Conservation (phyloP, 2,329 filamentous ascomycete species). For the Pseudogymnoascus sp. region DNA sequence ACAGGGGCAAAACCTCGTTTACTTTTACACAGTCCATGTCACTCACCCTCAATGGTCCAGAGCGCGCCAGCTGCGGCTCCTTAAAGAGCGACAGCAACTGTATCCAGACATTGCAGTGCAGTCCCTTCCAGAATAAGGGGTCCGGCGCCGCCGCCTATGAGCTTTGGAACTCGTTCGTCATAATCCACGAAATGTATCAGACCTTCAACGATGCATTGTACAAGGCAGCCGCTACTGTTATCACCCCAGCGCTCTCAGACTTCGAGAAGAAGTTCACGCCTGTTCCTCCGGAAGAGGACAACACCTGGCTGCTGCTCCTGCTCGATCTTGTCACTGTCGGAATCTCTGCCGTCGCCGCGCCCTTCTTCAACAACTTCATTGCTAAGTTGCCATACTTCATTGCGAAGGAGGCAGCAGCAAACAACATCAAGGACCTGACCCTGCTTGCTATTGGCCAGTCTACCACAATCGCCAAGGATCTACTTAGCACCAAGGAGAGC, state of each 20-base stretch:
- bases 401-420: no score
- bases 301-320: slow-evolving; percentile 26
- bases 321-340: slow-evolving; percentile 29
- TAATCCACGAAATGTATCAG: slow-evolving; percentile 21
- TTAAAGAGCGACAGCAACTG: background rate
- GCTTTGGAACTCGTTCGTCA: slow-evolving; percentile 26
- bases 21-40: background rate
- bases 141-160: slow-evolving; percentile 20
- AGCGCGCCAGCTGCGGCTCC: background rate
- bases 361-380: slow-evolving; percentile 25
- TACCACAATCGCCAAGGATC: slow-evolving; percentile 26
- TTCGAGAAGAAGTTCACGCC: slow-evolving; percentile 28
- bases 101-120: slow-evolving; percentile 11
- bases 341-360: slow-evolving; percentile 19
- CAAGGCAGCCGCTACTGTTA: slow-evolving; percentile 17
- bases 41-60: background rate
- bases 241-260: slow-evolving; percentile 18
- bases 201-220: slow-evolving; percentile 15
- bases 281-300: slow-evolving; percentile 20
- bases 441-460: slow-evolving; percentile 24
- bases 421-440: slow-evolving; percentile 22
- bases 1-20: no score
- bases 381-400: slow-evolving; percentile 17
- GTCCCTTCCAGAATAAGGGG: background rate
- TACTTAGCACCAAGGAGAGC: slow-evolving; percentile 12